Percentiles rank a stretch among this genome's conserved stretches.
Evolutionary conservation across 108 stramenopile genomes (phyloP).

Genomic region (Discostella stelligeroides): DNA sequence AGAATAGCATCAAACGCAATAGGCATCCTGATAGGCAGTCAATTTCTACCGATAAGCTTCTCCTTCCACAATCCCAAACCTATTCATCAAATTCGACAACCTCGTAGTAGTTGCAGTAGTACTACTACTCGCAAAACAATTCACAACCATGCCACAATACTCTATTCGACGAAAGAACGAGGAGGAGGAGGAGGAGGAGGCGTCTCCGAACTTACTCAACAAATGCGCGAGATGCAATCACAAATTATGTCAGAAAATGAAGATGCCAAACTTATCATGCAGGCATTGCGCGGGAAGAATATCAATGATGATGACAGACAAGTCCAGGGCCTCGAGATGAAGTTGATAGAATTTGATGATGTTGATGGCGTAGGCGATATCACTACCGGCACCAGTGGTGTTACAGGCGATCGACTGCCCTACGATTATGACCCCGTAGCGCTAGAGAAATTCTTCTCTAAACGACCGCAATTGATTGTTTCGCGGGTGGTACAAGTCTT

Average conservation of each 20-base stretch:
- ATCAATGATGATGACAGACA: slow-evolving; percentile 90
- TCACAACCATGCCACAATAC: not conserved
- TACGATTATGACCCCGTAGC: slow-evolving; percentile 82
- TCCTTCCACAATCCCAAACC: too few species aligned
- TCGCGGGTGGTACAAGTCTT: slow-evolving; percentile 72
- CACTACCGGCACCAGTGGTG: slow-evolving; percentile 1
- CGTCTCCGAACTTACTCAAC: slow-evolving; percentile 30
- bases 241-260: slow-evolving; percentile 63
- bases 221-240: slow-evolving; percentile 49
- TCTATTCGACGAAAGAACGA: slow-evolving; percentile 23
- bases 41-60: too few species aligned
- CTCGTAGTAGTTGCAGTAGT: too few species aligned
- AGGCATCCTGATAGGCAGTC: not conserved
- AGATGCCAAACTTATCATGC: slow-evolving; percentile 72
- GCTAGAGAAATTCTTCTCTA: slow-evolving; percentile 79
- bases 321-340: slow-evolving; percentile 79
- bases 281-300: slow-evolving; percentile 81
- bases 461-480: slow-evolving; percentile 72
- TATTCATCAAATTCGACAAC: too few species aligned
- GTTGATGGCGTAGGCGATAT: slow-evolving; percentile 14
- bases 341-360: slow-evolving; percentile 71
- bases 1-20: slow-evolving; percentile 27
- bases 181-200: slow-evolving; percentile 2
- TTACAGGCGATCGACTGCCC: slow-evolving; percentile 61
- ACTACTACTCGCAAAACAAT: too few species aligned